Evolutionary conservation across 345 rosid species (phyloP).

Genomic region (Lumnitzera littorea): DNA sequence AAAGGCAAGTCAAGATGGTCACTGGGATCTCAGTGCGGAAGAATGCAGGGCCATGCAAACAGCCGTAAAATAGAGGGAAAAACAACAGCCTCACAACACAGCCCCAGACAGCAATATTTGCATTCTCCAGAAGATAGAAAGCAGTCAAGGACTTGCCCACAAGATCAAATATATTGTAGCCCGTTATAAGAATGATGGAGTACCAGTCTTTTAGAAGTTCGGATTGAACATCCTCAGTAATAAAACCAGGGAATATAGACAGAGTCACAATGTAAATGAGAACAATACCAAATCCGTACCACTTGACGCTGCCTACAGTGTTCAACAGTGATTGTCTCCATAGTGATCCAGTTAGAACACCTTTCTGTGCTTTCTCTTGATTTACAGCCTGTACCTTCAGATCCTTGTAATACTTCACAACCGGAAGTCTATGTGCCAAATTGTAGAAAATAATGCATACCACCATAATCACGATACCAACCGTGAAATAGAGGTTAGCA

Average conservation of each 20-base stretch:
- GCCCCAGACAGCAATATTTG: slow-evolving; percentile 56
- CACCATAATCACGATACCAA: slow-evolving; percentile 65
- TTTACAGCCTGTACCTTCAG: slow-evolving; percentile 49
- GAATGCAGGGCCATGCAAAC: slow-evolving; percentile 79
- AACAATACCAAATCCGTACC: slow-evolving; percentile 69
- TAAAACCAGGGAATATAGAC: slow-evolving; percentile 84
- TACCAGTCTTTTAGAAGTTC: slow-evolving; percentile 81
- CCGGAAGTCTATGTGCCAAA: slow-evolving; percentile 65
- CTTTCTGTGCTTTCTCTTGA: slow-evolving; percentile 42
- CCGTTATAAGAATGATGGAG: slow-evolving; percentile 58
- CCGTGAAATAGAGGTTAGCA: slow-evolving; percentile 70
- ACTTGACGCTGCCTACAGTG: slow-evolving; percentile 53
- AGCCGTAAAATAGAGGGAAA: slow-evolving; percentile 74
- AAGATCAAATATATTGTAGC: slow-evolving; percentile 80
- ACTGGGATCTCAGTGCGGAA: slow-evolving; percentile 86
- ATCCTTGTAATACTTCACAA: slow-evolving; percentile 62
- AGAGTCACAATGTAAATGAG: slow-evolving; percentile 64
- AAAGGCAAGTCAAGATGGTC: slow-evolving; percentile 54
- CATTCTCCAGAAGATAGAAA: slow-evolving; percentile 45
- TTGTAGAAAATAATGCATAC: slow-evolving; percentile 67
- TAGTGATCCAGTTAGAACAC: slow-evolving; percentile 35
- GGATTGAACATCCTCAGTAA: slow-evolving; percentile 89
- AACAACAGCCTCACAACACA: slow-evolving; percentile 73
- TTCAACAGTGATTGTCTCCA: slow-evolving; percentile 67
- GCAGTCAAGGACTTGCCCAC: slow-evolving; percentile 87